Evolutionary conservation across 352 stramenopile species (phyloP), one percentile per base, ranked within the genome.

Genomic region (Blastocystis sp.): DNA sequence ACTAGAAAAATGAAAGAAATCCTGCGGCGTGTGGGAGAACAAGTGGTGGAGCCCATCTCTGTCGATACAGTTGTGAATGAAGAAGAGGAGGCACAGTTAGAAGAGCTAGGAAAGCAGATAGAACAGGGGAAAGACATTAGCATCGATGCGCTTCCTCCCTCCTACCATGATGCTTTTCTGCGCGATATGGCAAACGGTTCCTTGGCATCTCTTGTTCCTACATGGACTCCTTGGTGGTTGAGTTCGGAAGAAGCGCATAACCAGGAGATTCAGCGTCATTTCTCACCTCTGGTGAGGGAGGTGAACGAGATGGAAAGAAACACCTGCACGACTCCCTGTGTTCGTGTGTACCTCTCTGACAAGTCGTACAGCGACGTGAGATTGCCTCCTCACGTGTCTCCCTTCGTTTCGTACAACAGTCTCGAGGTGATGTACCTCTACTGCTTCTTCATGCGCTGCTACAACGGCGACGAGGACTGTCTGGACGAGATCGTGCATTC

Each of bases 211-310:
- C 11, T 76, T 6, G 34, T 87, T 34, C 45, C 55, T 9, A 37
- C 29, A 29, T 87, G 76, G 76, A 87, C 20, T 23, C 76, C 76
- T 3, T 87, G 76, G 76, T 87, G 76, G 76, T 43, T 80, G 20
- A 80, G 62, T 45, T 23, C 70, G 4, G 70, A 80, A 23, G 18
- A 2, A 7, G 34, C n/a, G 3, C 70, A 80, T 39, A 62, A 62
- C 13, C 18, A 43, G 9, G 5, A 15, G 18, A 45, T n/a, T 29
- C 59, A 68, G 59, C 26, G 23, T 29, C 29, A 53, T 26, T 26
- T 56, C 23, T 39, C 20, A 15, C 59, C 59, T 15, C 59, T 68
- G 11, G 59, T 68, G 11, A 37, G 9, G 26, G 59, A 68, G 11
- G 13, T 68, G 20, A 2, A 68, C 4, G 26, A 20, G n/a, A 37